Evolutionary conservation across 2,329 filamentous ascomycete species (phyloP).

Genomic region (Zopfia rhizophila): DNA sequence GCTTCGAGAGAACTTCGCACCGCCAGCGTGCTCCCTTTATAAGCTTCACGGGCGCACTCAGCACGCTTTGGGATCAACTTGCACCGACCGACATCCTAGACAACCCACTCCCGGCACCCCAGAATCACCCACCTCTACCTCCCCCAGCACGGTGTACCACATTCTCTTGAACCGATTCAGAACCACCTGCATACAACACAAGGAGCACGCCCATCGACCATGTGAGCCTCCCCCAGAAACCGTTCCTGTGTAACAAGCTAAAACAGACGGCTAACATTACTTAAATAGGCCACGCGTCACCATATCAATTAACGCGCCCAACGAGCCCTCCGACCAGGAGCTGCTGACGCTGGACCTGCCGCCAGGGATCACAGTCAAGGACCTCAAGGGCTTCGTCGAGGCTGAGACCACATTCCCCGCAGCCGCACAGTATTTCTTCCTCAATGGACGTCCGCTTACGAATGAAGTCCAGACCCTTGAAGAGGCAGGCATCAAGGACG

Average conservation of each 20-base stretch:
- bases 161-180: conserved; percentile 45
- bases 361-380: conserved; percentile 81
- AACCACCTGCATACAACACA: conserved; percentile 46
- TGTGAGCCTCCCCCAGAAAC: conserved; percentile 46
- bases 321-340: conserved; percentile 73
- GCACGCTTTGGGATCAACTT: conserved; percentile 27
- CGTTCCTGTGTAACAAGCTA: conserved; percentile 47
- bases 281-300: conserved; percentile 79
- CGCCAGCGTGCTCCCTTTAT: conserved; percentile 30
- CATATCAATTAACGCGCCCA: conserved; percentile 81
- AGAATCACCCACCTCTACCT: conserved; percentile 14
- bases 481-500: conserved; percentile 81
- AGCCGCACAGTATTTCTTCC: conserved; percentile 83
- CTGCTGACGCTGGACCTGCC: conserved; percentile 85
- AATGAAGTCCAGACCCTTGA: conserved; percentile 84
- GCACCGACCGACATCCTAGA: conserved; percentile 28
- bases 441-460: conserved; percentile 83
- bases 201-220: conserved; percentile 42
- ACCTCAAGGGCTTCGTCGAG: conserved; percentile 88
- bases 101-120: conserved; percentile 31
- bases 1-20: conserved; percentile 9
- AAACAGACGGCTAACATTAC: conserved; percentile 40
- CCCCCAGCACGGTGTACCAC: conserved; percentile 43
- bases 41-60: conserved; percentile 30
- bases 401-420: conserved; percentile 81